phyloP scores from a whole-genome alignment of 1,284 basidiomycete genomes.

The Cutaneotrichosporon sp. region DNA sequence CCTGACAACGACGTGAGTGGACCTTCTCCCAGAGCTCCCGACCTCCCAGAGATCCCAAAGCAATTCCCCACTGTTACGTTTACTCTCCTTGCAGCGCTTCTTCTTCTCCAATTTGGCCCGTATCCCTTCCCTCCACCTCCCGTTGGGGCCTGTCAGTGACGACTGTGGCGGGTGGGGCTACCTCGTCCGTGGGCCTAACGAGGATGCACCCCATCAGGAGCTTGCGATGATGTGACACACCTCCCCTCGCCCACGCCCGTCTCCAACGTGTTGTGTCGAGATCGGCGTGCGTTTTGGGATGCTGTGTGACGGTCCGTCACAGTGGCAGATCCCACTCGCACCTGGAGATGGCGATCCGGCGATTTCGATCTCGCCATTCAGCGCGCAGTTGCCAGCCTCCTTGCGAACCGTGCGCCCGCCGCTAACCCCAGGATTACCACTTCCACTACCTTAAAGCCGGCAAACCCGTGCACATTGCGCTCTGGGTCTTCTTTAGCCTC shows the following conservation, averaged over 20 bases:
- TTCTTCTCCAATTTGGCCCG: too few relatives aligned
- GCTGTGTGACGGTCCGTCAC: background rate
- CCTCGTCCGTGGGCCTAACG: too few relatives aligned
- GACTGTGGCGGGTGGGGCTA: too few relatives aligned
- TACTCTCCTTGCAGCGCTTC: too few relatives aligned
- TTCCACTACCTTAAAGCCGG: background rate
- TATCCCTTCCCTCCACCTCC: too few relatives aligned
- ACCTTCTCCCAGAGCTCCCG: background rate
- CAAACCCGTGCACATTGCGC: constrained; percentile 19
- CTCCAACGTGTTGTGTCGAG: background rate
- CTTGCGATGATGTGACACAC: too few relatives aligned
- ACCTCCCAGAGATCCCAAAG: background rate
- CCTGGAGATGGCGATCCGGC: background rate
- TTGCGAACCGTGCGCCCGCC: background rate
- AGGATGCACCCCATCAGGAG: too few relatives aligned
- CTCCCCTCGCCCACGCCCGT: too few relatives aligned
- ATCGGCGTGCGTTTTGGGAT: background rate
- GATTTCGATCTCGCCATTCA: background rate
- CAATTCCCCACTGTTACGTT: background rate
- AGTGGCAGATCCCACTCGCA: background rate
- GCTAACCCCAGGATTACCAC: constrained; percentile 1
- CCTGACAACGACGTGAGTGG: background rate
- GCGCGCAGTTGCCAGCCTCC: background rate
- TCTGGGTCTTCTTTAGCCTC: constrained; percentile 44
- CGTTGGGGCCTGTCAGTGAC: too few relatives aligned